Percentiles rank a stretch among this genome's conserved stretches.
Conservation (phyloP, 495 filamentous ascomycete species). For the Aspergillus coremiiformis region DNA sequence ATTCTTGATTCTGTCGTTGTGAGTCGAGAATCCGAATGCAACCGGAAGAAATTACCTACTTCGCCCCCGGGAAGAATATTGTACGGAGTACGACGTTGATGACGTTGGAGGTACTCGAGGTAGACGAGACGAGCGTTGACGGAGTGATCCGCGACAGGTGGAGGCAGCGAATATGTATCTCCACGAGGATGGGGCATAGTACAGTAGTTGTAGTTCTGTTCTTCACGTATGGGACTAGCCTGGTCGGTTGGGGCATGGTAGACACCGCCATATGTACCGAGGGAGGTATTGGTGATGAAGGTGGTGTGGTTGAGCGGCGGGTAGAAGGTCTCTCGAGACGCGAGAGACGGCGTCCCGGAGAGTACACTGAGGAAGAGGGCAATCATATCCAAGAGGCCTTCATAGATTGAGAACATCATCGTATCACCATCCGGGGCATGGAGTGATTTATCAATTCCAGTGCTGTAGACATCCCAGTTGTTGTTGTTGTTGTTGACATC, state of each 20-base stretch:
- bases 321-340: constrained; percentile 31
- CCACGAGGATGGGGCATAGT: constrained; percentile 39
- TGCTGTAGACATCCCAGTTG: neutral
- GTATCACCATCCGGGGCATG: neutral
- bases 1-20: constrained; percentile 31
- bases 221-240: constrained; percentile 22
- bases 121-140: constrained; percentile 30
- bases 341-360: neutral
- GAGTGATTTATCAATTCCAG: neutral
- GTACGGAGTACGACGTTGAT: constrained; percentile 37
- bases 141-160: constrained; percentile 21
- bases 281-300: constrained; percentile 32
- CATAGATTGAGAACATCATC: constrained; percentile 5
- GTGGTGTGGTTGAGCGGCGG: constrained; percentile 33
- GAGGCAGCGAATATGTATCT: constrained; percentile 28
- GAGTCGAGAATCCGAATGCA: neutral
- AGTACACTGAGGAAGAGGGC: neutral
- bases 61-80: constrained; percentile 38
- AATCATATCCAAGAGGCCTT: constrained; percentile 7
- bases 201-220: constrained; percentile 40
- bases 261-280: constrained; percentile 36
- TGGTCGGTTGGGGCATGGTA: constrained; percentile 28
- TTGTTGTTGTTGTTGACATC: neutral
- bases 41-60: constrained; percentile 12
- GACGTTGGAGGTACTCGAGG: constrained; percentile 37